Conservation (phyloP, 345 rosid species). For the Erysimum cheiranthoides region DNA sequence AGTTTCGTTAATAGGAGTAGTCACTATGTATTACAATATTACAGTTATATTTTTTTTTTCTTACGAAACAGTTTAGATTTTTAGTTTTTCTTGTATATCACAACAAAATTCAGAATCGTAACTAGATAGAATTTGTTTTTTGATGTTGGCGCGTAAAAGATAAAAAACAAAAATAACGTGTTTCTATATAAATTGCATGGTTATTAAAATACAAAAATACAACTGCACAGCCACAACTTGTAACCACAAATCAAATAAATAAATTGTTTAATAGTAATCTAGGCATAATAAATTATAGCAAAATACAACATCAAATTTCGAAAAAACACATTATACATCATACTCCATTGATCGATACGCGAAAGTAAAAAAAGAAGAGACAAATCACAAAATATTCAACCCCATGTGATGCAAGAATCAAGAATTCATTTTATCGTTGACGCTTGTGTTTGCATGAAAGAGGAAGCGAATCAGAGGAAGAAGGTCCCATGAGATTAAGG, state of each 20-base stretch:
- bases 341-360: slow-evolving; percentile 11
- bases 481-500: slow-evolving; percentile 52
- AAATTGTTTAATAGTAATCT: slow-evolving; percentile 15
- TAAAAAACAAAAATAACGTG: background rate
- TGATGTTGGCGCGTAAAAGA: slow-evolving; percentile 20
- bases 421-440: slow-evolving; percentile 21
- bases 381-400: slow-evolving; percentile 3
- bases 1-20: slow-evolving; percentile 9
- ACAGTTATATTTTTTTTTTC: no score
- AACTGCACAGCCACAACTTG: slow-evolving; percentile 33
- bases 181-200: slow-evolving; percentile 31
- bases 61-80: background rate
- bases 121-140: background rate
- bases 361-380: background rate
- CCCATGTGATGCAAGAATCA: background rate
- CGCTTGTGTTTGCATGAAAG: slow-evolving; percentile 45
- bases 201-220: slow-evolving; percentile 32
- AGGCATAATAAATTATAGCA: slow-evolving; percentile 22
- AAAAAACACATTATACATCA: slow-evolving; percentile 18
- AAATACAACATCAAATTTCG: slow-evolving; percentile 11
- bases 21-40: no score
- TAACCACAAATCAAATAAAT: slow-evolving; percentile 12
- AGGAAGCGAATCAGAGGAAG: slow-evolving; percentile 46
- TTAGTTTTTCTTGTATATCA: background rate
- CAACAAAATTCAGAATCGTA: background rate